Percentiles rank a stretch among this genome's conserved stretches.
phyloP scores from a whole-genome alignment of 108 stramenopile genomes.

The Conticribra weissflogii region DNA sequence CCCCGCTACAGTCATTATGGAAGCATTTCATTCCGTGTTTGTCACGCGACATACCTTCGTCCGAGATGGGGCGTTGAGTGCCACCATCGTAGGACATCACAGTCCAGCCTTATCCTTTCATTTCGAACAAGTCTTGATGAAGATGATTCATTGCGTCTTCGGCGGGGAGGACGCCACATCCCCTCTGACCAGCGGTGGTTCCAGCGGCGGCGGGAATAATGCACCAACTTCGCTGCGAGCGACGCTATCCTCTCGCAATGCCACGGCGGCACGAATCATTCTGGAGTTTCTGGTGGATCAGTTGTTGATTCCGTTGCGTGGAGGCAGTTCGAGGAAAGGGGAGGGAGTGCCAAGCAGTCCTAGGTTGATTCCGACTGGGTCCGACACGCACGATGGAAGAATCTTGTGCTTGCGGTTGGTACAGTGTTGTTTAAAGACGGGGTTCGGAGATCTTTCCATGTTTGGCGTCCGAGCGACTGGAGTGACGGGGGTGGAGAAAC shows the following conservation, averaged over 20 bases:
- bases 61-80: neutral
- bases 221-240: neutral
- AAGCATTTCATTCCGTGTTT: conserved; percentile 84
- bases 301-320: conserved; percentile 59
- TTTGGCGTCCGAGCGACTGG: conserved; percentile 34
- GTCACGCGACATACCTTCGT: conserved; percentile 83
- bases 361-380: conserved; percentile 7
- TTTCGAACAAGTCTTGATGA: conserved; percentile 79
- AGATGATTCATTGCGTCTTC: conserved; percentile 67
- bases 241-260: conserved; percentile 25
- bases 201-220: neutral
- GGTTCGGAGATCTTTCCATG: conserved; percentile 42
- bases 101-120: conserved; percentile 81
- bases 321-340: too few species aligned
- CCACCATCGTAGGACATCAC: conserved; percentile 36
- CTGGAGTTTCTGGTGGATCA: conserved; percentile 83
- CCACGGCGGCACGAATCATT: conserved; percentile 37
- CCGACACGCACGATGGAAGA: conserved; percentile 60
- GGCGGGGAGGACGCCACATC: conserved; percentile 32
- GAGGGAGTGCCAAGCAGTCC: neutral
- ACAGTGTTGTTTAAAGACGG: conserved; percentile 54
- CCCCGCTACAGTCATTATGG: conserved; percentile 46
- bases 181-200: neutral
- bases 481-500: too few species aligned
- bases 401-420: conserved; percentile 77